phyloP scores from a whole-genome alignment of 2,329 filamentous ascomycete genomes.

The Neocatenulostroma microsporum region DNA sequence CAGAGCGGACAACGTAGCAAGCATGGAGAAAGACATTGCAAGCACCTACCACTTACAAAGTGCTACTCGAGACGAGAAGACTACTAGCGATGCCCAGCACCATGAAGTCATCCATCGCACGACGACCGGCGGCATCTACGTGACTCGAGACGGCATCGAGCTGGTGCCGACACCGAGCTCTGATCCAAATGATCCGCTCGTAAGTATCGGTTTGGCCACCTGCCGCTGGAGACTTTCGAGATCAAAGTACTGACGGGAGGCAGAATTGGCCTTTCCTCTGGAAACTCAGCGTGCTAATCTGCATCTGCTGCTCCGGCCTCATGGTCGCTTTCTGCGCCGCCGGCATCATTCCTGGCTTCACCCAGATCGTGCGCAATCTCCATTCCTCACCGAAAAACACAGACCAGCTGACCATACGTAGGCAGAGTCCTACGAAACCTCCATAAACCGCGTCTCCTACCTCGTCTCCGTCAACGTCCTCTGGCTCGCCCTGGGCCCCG shows the following conservation, averaged over 20 bases:
- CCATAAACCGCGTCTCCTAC: conserved; percentile 1
- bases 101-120: background rate
- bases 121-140: background rate
- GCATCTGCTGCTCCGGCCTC: background rate
- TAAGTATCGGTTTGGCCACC: too few species aligned
- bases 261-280: background rate
- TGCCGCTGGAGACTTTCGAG: background rate
- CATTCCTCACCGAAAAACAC: background rate
- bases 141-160: background rate
- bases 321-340: background rate
- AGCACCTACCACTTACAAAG: background rate
- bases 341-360: background rate
- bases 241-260: background rate
- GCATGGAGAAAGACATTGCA: background rate
- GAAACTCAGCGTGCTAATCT: background rate
- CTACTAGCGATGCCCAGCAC: background rate
- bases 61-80: background rate
- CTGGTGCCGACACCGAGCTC: background rate
- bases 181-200: background rate
- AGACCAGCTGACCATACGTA: background rate
- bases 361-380: background rate
- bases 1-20: too few species aligned
- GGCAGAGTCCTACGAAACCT: background rate
- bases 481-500: background rate
- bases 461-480: conserved; percentile 1